phyloP scores from a whole-genome alignment of 345 rosid genomes.

The Syzygium aqueum region DNA sequence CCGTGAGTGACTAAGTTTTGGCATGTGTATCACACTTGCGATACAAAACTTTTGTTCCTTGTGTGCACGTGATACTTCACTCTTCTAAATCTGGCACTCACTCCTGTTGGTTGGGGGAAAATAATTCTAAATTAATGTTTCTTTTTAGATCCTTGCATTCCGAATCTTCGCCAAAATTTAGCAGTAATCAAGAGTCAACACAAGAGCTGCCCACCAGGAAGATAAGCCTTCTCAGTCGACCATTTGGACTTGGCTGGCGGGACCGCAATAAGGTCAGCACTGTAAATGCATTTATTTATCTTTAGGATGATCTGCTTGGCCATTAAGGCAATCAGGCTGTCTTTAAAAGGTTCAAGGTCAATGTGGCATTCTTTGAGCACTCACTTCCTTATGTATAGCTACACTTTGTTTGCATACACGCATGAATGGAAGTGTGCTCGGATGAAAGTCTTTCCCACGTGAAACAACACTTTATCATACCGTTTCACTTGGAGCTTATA shows the following conservation, averaged over 20 bases:
- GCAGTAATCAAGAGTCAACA: conserved; percentile 43
- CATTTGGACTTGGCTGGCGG: conserved; percentile 98
- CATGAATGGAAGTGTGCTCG: not conserved
- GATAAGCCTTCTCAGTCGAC: conserved; percentile 72
- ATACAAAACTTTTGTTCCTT: not conserved
- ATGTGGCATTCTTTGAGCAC: not conserved
- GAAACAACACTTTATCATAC: not conserved
- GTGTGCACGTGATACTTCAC: not conserved
- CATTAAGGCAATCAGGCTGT: not conserved
- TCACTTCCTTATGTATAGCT: not conserved
- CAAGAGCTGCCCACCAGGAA: conserved; percentile 68
- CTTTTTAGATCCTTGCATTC: conserved; percentile 45
- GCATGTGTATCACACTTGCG: not conserved
- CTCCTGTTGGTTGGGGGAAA: not conserved
- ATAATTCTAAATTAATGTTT: not conserved
- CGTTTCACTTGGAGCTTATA: not conserved
- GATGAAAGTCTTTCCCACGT: not conserved
- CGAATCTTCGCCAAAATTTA: conserved; percentile 19
- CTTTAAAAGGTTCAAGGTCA: not conserved
- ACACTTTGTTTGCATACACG: not conserved
- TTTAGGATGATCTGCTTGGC: not conserved
- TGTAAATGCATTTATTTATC: not conserved
- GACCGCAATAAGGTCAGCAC: conserved; percentile 79
- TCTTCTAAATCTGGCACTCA: not conserved
- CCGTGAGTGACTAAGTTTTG: not conserved